Evolutionary conservation across 331 rosid species (phyloP), one percentile per base, ranked within the genome.

Genomic region (Malus hybrid): DNA sequence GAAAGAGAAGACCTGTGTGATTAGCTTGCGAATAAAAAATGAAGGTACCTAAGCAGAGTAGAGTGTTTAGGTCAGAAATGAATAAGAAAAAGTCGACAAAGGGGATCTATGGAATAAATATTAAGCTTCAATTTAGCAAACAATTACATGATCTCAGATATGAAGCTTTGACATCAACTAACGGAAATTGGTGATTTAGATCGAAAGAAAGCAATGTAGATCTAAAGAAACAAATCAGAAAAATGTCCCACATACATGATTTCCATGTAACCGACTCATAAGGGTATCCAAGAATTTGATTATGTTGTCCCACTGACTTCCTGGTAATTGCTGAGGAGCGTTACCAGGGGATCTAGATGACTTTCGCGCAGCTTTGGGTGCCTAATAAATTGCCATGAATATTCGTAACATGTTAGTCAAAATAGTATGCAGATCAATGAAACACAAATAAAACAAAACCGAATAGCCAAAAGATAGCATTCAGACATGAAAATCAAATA

Each of bases 1-100:
- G 93, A 95, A 95, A 24, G 93, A 90, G 67, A 95, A 95, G 74
- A 95, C 93, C 80, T 92, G 99, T 69, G 97, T 92, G 79, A 90
- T 84, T 74, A 95, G 85, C 82, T 95, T 94, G 70, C 97, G 99
- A 64, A 92, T 90, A 84, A 95, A 95, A 88, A 95, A 95, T 65
- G 96, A 90, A 48, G 99, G 99, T 67, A 95, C 99, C 99, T 95
- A 92, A 64, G 71, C 32, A 72, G 44, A 31, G 57, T 31, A 44
- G 16, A 82, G 39, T 36, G 5, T 65, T 82, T 73, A 73, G 75
- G 69, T 86, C 80, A 84, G 83, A 78, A 67, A 54, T 24, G 24
- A 20, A 66, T 18, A 71, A 57, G 28, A 15, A 10, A 7, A 56
- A 61, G 34, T 61, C 29, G 24, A 59, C 19, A 31, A 60, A 34